Evolutionary conservation across 2,329 filamentous ascomycete species (phyloP), one percentile per base, ranked within the genome.

Genomic region (Exserohilum turcica): DNA sequence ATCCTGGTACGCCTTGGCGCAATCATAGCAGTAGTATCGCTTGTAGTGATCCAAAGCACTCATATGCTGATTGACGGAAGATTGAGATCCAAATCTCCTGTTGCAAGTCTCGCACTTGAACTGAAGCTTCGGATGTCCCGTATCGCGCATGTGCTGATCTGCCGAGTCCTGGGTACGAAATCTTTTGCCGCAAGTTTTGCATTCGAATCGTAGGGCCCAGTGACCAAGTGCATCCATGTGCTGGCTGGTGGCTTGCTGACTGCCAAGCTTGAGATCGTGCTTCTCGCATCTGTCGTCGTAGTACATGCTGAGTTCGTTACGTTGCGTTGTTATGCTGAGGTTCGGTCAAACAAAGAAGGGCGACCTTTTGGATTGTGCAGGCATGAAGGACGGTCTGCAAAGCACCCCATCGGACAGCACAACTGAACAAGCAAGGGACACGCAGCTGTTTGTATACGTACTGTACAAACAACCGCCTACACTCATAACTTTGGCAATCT

Each of bases 61-160:
- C 29, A 51, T 51, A 12, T 51, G 33, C 40, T 46, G 24, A 38
- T 38, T 46, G 15, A 33, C 32, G n/a, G 33, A 29, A 4, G 12
- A 31, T 13, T 43, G 8, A 8, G 43, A 37, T 19, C 21, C 5
- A 13, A 53, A 53, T 18, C 27, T 47, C 13, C 9, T 24, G 15
- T 48, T 24, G 15, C 43, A 53, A 24, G 18, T 39, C 16, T 53
- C 43, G 33, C 43, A 53, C 16, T 39, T 32, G 16, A 43, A 53
- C 4, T 38, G 32, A 21, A 36, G 44, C 9, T 13, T 32, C 43
- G 10, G 38, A 32, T 53, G 38, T 24, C 31, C 5, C 9, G 18
- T 43, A 9, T 29, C 27, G 9, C 44, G 9, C 49, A 63, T 57
- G 31, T 63, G 57, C 35, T 63, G 42, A 27, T 59, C 40, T 8